phyloP scores from a whole-genome alignment of 495 filamentous ascomycete species.

The Podospora australis region DNA sequence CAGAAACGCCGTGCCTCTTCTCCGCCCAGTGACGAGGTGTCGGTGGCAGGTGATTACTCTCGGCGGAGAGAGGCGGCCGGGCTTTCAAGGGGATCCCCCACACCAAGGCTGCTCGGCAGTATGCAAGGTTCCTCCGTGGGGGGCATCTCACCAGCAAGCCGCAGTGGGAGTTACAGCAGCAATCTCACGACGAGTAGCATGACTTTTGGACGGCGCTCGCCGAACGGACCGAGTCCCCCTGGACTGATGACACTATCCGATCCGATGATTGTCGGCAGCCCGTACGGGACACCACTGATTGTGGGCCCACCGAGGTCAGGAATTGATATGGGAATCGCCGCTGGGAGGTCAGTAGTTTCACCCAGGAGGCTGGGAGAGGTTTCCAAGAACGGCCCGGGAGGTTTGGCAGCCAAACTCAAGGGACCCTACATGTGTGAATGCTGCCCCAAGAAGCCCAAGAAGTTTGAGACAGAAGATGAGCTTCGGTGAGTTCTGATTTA shows the following conservation, averaged over 20 bases:
- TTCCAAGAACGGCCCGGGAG: conserved; percentile 26
- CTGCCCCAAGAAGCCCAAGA: conserved; percentile 97
- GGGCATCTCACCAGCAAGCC: conserved; percentile 63
- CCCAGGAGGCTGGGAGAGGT: conserved; percentile 44
- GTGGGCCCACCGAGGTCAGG: conserved; percentile 1
- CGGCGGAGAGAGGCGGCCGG: conserved; percentile 54
- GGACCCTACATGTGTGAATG: conserved; percentile 83
- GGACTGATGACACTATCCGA: conserved; percentile 47
- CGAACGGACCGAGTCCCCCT: conserved; percentile 63
- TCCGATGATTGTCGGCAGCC: conserved; percentile 44
- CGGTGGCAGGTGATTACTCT: conserved; percentile 57
- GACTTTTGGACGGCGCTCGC: conserved; percentile 68
- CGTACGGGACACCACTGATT: conserved; percentile 35
- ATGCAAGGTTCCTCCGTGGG: conserved; percentile 58
- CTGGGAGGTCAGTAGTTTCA: conserved; percentile 33
- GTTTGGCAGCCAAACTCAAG: conserved; percentile 36
- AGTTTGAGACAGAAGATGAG: conserved; percentile 83
- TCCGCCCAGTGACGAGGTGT: conserved; percentile 64
- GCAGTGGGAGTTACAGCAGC: conserved; percentile 71
- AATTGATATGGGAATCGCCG: conserved; percentile 20
- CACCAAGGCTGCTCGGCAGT: conserved; percentile 51
- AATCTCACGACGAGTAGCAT: conserved; percentile 63
- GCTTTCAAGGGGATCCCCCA: conserved; percentile 50
- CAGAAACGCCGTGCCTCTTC: conserved; percentile 79
- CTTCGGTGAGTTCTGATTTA: conserved; percentile 60